These are phyloP conservation scores for Puccinia polysora DNA, from an alignment of 1,284 basidiomycete genomes.

Conservation along the genomic window DNA sequence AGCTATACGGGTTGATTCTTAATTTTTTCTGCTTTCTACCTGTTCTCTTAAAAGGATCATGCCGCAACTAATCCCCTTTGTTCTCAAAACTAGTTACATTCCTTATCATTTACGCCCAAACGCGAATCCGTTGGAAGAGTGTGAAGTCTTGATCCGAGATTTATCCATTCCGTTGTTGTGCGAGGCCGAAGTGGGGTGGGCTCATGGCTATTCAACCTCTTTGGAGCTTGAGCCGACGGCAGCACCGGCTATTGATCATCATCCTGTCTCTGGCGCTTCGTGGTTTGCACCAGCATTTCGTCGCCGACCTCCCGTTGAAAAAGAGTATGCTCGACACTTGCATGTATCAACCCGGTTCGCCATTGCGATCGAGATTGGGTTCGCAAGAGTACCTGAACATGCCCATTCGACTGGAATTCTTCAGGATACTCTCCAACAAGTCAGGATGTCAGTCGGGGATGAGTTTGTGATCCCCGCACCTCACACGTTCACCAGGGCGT, in stretches of 20 bases:
- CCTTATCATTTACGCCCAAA: slow-evolving; percentile 48
- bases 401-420: slow-evolving; percentile 9
- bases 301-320: slow-evolving; percentile 46
- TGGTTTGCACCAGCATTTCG: slow-evolving; percentile 52
- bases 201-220: slow-evolving; percentile 50
- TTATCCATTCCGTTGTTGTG: slow-evolving; percentile 50
- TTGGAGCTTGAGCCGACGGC: slow-evolving; percentile 50
- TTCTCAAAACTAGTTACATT: slow-evolving; percentile 16
- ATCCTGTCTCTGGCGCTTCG: slow-evolving; percentile 48
- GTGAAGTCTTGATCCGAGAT: slow-evolving; percentile 50
- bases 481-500: slow-evolving; percentile 42
- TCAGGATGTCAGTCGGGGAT: slow-evolving; percentile 16
- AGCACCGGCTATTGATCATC: slow-evolving; percentile 48
- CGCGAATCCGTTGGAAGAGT: slow-evolving; percentile 49
- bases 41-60: not conserved
- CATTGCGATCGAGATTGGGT: slow-evolving; percentile 51
- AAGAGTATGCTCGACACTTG: slow-evolving; percentile 48
- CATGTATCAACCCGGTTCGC: slow-evolving; percentile 54
- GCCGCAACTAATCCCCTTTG: not conserved
- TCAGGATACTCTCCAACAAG: slow-evolving; percentile 17
- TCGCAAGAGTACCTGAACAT: slow-evolving; percentile 46
- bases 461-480: slow-evolving; percentile 37
- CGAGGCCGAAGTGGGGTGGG: slow-evolving; percentile 46
- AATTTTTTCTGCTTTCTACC: not conserved
- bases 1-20: too few species aligned